Evolutionary conservation across 192 early-diverging fungal species (phyloP).

Genomic region (Coemansia erecta): DNA sequence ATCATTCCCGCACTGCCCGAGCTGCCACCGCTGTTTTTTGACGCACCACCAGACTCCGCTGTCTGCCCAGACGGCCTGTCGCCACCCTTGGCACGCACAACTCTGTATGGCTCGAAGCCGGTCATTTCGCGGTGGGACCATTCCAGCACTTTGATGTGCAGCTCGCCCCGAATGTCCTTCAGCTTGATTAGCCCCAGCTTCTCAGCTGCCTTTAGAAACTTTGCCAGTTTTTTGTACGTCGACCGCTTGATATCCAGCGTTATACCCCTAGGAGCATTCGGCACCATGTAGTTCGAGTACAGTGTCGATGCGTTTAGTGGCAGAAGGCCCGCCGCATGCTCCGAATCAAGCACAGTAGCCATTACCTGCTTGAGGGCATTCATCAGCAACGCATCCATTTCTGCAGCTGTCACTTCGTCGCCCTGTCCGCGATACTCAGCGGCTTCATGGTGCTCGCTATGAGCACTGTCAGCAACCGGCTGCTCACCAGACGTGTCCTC

Average conservation of each 20-base stretch:
- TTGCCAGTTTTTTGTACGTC: conserved; percentile 81
- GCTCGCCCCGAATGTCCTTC: conserved; percentile 65
- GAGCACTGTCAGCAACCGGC: neutral
- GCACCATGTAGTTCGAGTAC: conserved; percentile 74
- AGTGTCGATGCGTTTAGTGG: conserved; percentile 76
- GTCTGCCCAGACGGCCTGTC: neutral
- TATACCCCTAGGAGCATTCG: conserved; percentile 58
- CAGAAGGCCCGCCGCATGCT: conserved; percentile 56
- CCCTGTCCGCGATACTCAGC: neutral
- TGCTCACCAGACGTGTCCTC: conserved; percentile 10
- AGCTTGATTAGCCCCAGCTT: conserved; percentile 79
- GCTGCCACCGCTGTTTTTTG: too few species aligned
- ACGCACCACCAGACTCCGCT: neutral
- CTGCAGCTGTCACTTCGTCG: conserved; percentile 32
- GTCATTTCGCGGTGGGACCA: conserved; percentile 33
- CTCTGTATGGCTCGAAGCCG: conserved; percentile 29
- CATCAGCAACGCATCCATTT: conserved; percentile 77
- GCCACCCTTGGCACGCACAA: conserved; percentile 5
- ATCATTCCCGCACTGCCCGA: conserved; percentile 3
- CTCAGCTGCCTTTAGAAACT: conserved; percentile 86
- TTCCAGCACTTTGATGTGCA: conserved; percentile 39
- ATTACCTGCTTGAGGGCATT: conserved; percentile 68
- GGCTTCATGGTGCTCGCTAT: neutral
- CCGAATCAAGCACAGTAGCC: conserved; percentile 61
- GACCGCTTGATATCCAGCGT: conserved; percentile 83